Conservation (phyloP, 2,329 filamentous ascomycete species). For the Claviceps sp. region DNA sequence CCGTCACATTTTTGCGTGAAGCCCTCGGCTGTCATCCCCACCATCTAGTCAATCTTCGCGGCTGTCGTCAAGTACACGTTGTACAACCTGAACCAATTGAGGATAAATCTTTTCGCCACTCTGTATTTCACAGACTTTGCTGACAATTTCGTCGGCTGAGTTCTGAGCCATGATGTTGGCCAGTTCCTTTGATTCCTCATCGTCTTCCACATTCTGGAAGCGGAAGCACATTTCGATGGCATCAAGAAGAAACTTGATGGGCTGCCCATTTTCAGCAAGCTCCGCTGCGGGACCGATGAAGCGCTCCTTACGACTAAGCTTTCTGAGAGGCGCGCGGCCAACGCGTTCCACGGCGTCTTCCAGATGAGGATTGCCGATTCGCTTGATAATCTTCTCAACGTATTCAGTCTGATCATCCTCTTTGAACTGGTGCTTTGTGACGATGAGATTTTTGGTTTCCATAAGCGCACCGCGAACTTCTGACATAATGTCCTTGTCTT, state of each 20-base stretch:
- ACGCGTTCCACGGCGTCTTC: constrained; percentile 93
- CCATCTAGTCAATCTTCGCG: constrained; percentile 27
- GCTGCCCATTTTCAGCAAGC: constrained; percentile 68
- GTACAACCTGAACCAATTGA: constrained; percentile 62
- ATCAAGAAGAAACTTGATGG: constrained; percentile 60
- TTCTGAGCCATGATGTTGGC: constrained; percentile 72
- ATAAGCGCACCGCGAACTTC: constrained; percentile 68
- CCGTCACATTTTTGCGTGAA: constrained; percentile 4
- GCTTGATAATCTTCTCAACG: constrained; percentile 79
- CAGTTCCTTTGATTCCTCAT: constrained; percentile 78
- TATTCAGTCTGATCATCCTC: constrained; percentile 68
- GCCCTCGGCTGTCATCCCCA: background rate
- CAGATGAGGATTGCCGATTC: constrained; percentile 86
- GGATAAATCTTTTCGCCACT: constrained; percentile 63
- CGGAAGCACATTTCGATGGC: constrained; percentile 85
- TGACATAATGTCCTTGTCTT: constrained; percentile 64
- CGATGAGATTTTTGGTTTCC: constrained; percentile 79
- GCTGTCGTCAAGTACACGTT: constrained; percentile 64
- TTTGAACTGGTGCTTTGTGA: constrained; percentile 71
- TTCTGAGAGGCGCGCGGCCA: constrained; percentile 84
- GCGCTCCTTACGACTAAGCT: constrained; percentile 87
- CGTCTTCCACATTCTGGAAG: constrained; percentile 87
- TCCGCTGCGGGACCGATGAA: constrained; percentile 87
- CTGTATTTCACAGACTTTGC: constrained; percentile 71
- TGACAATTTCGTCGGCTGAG: constrained; percentile 59